Evolutionary conservation across 371 early-diverging fungal genomes (phyloP), one percentile per base, ranked within the genome.

Genomic region (Nematocida sp.): DNA sequence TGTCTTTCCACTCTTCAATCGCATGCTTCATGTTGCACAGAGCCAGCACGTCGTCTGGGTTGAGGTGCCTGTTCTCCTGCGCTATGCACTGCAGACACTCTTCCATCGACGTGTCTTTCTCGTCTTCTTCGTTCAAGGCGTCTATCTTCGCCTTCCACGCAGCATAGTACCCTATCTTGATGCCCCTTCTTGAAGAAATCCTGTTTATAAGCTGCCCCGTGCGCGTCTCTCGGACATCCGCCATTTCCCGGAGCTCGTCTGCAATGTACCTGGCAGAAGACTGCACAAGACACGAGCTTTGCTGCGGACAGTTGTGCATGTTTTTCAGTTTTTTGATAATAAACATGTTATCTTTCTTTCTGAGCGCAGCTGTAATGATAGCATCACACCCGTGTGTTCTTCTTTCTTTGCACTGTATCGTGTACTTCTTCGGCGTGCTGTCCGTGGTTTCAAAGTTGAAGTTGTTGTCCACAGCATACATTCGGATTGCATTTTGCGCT

Each of bases 351-450:
- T 81, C 81, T 64, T 77, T 78, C 38, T 81, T 81, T 38, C 75
- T 63, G 45, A 58, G 70, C n/a, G 60, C 58, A 27, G 79, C 63
- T 27, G 55, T 64, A 54, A 83, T 78, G 2, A 62, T 54, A 13
- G 81, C 81, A 37, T 83, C 81, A 53, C 83, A 83, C 11, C 67
- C 64, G 63, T 78, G 78, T 21, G 78, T 77, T 11, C 75, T 31
- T 74, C 76, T 79, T 41, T 78, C 80, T 56, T 78, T 79, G 66
- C 83, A 83, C 31, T 63, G 49, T 13, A 80, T 65, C n/a, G 78
- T 63, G 43, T 78, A 57, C 13, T 67, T 77, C 56, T 76, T 79
- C 2, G 58, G 64, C 0, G 79, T 70, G 25, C 77, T 74, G n/a
- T 79, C 77, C 37, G 50, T 56, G 19, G 78, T 64, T 21, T 79